phyloP scores from a whole-genome alignment of 768 basidiomycete genomes.

The Boletus sp. region DNA sequence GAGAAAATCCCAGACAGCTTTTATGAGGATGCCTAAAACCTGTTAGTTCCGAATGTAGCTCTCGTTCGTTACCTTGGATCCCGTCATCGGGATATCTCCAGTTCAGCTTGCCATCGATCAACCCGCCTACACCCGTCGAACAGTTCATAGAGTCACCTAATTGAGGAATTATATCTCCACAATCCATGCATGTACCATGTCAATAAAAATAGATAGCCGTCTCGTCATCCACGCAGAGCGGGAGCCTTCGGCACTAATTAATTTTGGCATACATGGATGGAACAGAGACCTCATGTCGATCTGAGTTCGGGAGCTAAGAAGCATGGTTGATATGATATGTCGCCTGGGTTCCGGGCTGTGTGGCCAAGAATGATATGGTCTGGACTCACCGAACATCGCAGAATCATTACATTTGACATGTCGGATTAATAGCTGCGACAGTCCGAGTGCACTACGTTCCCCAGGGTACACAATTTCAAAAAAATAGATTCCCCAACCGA shows the following conservation, averaged over 20 bases:
- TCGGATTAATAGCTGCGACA: neutral
- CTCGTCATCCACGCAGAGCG: neutral
- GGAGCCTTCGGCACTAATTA: neutral
- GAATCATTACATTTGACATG: neutral
- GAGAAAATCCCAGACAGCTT: neutral
- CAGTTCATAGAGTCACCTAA: neutral
- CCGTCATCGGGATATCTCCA: neutral
- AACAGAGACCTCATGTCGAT: neutral
- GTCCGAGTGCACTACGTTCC: no score
- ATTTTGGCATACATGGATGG: neutral
- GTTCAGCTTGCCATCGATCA: neutral
- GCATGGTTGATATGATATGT: neutral
- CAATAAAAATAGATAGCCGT: neutral
- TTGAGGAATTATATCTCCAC: neutral
- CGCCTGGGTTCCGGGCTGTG: neutral
- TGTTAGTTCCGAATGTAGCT: neutral
- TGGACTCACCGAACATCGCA: slow-evolving; percentile 5
- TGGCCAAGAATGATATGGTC: neutral
- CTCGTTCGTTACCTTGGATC: neutral
- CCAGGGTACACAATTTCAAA: no score
- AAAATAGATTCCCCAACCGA: neutral
- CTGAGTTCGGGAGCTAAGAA: neutral
- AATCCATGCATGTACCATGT: neutral
- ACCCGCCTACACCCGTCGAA: neutral
- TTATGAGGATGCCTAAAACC: slow-evolving; percentile 14